Evolutionary conservation across 2,329 filamentous ascomycete species (phyloP).

Genomic region (Aspergillus sp.): DNA sequence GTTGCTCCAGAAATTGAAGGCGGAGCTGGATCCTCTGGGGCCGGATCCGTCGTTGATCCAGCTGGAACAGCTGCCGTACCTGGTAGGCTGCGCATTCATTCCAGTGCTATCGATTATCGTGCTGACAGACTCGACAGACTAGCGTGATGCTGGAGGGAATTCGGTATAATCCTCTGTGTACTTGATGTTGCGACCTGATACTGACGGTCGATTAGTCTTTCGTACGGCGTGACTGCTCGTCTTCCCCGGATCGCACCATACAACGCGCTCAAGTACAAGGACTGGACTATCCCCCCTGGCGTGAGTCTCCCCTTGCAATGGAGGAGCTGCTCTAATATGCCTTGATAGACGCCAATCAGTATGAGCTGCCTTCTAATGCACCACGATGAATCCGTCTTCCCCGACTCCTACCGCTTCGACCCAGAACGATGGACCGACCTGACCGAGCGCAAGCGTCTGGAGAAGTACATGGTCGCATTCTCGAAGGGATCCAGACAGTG

Average conservation of each 20-base stretch:
- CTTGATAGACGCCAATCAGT: conserved; percentile 31
- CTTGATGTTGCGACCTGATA: neutral
- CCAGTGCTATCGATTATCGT: neutral
- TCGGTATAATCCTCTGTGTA: conserved; percentile 13
- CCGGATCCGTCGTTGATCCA: conserved; percentile 19
- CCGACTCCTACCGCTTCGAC: conserved; percentile 32
- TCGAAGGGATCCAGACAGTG: conserved; percentile 45
- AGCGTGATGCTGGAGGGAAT: conserved; percentile 29
- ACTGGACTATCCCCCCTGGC: conserved; percentile 32
- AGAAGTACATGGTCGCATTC: conserved; percentile 40
- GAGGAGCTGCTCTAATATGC: too few relatives aligned
- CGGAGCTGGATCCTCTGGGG: conserved; percentile 16
- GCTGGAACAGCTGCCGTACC: conserved; percentile 28
- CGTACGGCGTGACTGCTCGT: conserved; percentile 28
- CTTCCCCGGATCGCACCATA: conserved; percentile 29
- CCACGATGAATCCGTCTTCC: conserved; percentile 37
- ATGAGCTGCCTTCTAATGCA: conserved; percentile 39
- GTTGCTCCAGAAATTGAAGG: conserved; percentile 17
- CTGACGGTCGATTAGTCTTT: conserved; percentile 13
- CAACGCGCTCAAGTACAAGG: conserved; percentile 28
- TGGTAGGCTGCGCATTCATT: conserved; percentile 18
- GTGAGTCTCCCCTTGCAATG: conserved; percentile 20
- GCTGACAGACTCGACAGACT: conserved; percentile 17
- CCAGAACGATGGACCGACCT: conserved; percentile 40
- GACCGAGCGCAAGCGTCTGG: conserved; percentile 29